Base-by-base conservation (phyloP, 371 early-diverging fungal species). In the Catenaria anguillulae region DNA sequence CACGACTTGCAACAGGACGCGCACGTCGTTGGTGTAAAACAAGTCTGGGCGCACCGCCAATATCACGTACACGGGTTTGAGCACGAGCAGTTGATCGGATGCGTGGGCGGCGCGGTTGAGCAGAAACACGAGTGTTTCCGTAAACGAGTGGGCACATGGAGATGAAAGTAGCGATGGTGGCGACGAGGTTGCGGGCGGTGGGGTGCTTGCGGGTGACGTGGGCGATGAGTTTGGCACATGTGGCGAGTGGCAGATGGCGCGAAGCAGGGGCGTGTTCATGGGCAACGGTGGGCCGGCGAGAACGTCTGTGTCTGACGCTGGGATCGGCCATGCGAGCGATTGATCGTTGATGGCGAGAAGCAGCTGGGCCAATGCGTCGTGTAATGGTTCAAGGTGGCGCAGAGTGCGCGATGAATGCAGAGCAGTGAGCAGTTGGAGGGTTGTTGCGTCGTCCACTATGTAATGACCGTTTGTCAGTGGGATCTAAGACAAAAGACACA, bases 11-110 rank as follows among this genome's bases (percentile, higher is more conserved):
- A 29, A 8, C 29, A 50, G 52, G 15, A 50, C 52, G 0, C 29
- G 29, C 52, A 50, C 29, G 15, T 50, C 52, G 52, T 50, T 50
- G 33, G 52, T 50, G 52, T 29, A 50, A 23, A 50, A 50, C 21
- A 50, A 23, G 21, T 26, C 21, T 31, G 52, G 29, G 52, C 31
- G 26, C 2, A 19, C 10, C 29, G 31, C 31, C 21, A 50, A 13
- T 10, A 50, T 8, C 21, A 50, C 23, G 29, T 50, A 50, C 1
- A 8, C 31, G 29, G 52, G 29, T 8, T 50, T 50, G 15, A 50
- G 24, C 2, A 29, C 52, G 13, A 50, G 26, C 29, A 50, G 15
- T 15, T 29, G 31, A 17, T 50, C 52, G 23, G 52, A 24, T 6
- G 1, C 13, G 31, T 26, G 24, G 52, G 3, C 52, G 29, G 15